Base-by-base conservation (phyloP, 2,329 filamentous ascomycete genomes). In the Allantophomopsis lycopodina region DNA sequence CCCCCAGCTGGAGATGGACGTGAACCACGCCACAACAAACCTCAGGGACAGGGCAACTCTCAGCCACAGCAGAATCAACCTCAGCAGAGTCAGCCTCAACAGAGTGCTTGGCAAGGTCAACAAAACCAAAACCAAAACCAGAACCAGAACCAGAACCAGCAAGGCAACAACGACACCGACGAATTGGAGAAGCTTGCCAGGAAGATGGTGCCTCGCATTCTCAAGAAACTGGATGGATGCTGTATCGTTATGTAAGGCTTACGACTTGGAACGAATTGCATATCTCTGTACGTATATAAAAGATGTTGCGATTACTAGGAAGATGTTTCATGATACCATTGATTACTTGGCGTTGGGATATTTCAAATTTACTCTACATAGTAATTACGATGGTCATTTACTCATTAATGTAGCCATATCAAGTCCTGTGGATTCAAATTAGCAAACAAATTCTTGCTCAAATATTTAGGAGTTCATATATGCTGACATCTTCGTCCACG, bases 91-190 rank as follows among this genome's bases (percentile, higher is more conserved):
- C 58, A 60, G 7, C 60, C 63, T 7, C 55, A 59, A 2, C 62
- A 69, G 16, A 59, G 64, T 43, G 58, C 52, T 41, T 56, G 48
- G 8, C 62, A 64, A n/a, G 61, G 66, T 30, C 64, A 71, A 46
- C 56, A 66, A 42, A 50, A 63, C 40, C 61, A 69, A 43, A 63
- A 63, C 41, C 37, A 42, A 30, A 44, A 36, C 16, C 52, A 61
- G 15, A 60, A 59, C 30, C 59, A 64, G 18, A 60, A 68, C 45
- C 53, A 62, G 23, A 43, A 56, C 37, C 57, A 66, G 44, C 58
- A 52, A 18, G 45, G 47, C 13, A 64, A 52, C 40, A 42, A 44
- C 23, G 41, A 49, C n/a, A 50, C 4, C 23, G 23, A 54, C 41
- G 53, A 55, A 6, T 31, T 53, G 43, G 54, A 56, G 46, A 53